Conservation (phyloP, 1,284 basidiomycete species). For the Sutorius eximius region DNA sequence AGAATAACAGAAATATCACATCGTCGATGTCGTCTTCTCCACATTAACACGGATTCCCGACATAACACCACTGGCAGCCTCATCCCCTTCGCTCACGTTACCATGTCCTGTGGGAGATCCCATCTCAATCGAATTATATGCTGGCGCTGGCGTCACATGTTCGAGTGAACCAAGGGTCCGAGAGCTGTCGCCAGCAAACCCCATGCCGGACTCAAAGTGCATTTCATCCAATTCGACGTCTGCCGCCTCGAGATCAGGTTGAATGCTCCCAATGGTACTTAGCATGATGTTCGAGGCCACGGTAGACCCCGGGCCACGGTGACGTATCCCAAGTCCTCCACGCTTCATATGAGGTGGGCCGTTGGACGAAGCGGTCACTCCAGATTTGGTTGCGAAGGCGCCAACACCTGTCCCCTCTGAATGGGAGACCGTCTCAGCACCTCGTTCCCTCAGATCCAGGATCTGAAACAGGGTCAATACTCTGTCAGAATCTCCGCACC, state of each 20-base stretch:
- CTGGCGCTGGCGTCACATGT: constrained; percentile 48
- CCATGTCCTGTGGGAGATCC: constrained; percentile 37
- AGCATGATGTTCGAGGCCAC: constrained; percentile 63
- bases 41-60: constrained; percentile 65
- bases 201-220: constrained; percentile 40
- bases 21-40: constrained; percentile 56
- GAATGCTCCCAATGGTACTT: constrained; percentile 66
- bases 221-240: constrained; percentile 58
- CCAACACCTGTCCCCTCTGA: constrained; percentile 64
- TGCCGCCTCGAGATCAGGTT: constrained; percentile 54
- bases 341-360: constrained; percentile 39
- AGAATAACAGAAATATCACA: constrained; percentile 35
- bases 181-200: constrained; percentile 35
- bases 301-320: constrained; percentile 37
- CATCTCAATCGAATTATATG: constrained; percentile 53
- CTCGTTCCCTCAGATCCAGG: constrained; percentile 72
- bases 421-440: constrained; percentile 69
- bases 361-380: constrained; percentile 48
- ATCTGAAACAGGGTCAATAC: constrained; percentile 44
- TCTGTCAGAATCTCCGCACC: not conserved
- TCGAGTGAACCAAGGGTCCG: constrained; percentile 34
- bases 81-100: constrained; percentile 39
- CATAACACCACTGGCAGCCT: constrained; percentile 26
- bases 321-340: constrained; percentile 37
- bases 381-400: constrained; percentile 60